Percentiles rank a stretch among this genome's conserved stretches.
phyloP scores from a whole-genome alignment of 2,329 filamentous ascomycete species.

The Fusarium torulosum region DNA sequence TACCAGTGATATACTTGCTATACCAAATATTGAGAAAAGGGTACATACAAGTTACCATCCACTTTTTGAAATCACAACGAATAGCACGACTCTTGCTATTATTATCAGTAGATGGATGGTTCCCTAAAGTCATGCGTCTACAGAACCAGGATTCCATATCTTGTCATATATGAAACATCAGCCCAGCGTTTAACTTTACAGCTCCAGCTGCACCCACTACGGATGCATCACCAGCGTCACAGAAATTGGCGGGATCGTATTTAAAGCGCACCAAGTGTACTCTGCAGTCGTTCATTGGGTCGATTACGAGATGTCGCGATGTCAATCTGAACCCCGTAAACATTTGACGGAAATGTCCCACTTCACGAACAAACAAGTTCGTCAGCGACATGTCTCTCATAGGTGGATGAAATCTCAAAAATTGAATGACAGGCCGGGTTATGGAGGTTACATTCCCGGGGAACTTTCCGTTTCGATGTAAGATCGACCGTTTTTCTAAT shows the following conservation, averaged over 20 bases:
- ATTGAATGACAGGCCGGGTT: background rate
- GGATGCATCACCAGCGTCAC: background rate
- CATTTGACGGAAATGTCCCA: background rate
- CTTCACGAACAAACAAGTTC: background rate
- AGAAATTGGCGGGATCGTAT: background rate
- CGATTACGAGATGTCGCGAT: background rate
- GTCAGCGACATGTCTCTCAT: background rate
- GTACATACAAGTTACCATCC: no score
- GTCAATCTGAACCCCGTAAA: background rate
- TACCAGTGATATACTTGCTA: no score
- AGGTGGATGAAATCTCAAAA: background rate
- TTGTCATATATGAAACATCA: slow-evolving; percentile 4
- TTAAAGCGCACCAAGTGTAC: background rate
- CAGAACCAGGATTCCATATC: background rate
- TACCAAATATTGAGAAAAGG: no score
- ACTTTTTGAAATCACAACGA: no score
- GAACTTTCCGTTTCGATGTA: background rate
- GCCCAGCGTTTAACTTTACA: background rate
- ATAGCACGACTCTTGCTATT: no score
- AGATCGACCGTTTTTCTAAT: background rate
- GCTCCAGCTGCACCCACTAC: no score
- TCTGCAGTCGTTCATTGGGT: background rate
- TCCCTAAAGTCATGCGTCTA: background rate
- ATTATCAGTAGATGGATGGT: no score
- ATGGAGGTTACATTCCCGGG: background rate